Base-by-base conservation (phyloP, 202 grass and related monocot genomes). In the Brachypodium distachyon region DNA sequence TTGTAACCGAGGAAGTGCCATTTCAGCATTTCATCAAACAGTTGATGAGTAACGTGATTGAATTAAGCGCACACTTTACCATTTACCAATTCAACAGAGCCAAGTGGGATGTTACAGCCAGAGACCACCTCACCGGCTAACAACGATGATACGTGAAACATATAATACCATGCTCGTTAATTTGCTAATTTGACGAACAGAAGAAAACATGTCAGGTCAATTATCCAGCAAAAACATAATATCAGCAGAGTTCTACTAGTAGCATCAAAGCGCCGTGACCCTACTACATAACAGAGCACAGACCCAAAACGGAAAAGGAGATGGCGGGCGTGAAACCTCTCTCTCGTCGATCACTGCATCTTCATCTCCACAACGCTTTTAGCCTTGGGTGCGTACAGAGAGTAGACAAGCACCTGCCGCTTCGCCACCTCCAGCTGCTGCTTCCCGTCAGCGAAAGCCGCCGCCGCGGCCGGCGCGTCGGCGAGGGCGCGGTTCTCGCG, bases 321-420 rank as follows among this genome's bases (percentile, higher is more conserved):
- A 19, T 61, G n/a, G 71, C 29, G 33, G 41, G 53, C 19, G 34
- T 55, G 46, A 37, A 77, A 79, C 85, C 79, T 46, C 50, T 73
- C 23, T 12, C 59, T 46, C 52, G 51, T 46, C 43, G 31, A 70
- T 88, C 70, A 71, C 76, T 76, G 76, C 49, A 81, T 21, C 67
- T 93, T 83, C 65, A 94, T 53, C 73, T 94, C 94, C 83, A 93
- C 87, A 62, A 97, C 78, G 81, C 62, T 97, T 84, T 90, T 97
- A 31, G 78, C 22, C 72, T 89, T 91, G 16, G 90, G 88, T n/a
- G 91, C 84, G 77, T 97, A 93, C 14, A 91, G 28, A 3, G 86
- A 89, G 82, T 98, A 95, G 34, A 98, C 87, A 26, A 87, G 21
- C 40, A 66, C 96, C 38, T 95, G 91, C 40, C 96, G 47, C 87